These are phyloP conservation scores for Sphagnurus paluster DNA, from an alignment of 1,284 basidiomycete species.

Conservation along the genomic window DNA sequence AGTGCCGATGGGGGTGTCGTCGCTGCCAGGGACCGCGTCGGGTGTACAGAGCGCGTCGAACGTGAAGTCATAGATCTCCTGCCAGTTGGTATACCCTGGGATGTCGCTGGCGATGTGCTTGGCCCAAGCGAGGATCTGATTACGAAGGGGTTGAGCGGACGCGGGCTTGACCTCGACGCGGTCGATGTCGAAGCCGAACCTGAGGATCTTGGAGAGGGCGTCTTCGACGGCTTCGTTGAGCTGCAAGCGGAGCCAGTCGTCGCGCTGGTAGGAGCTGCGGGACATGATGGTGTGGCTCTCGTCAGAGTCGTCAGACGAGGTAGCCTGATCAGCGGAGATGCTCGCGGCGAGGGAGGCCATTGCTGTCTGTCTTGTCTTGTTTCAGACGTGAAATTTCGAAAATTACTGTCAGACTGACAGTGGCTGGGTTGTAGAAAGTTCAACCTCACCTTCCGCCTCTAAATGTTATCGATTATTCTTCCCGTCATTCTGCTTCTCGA, in stretches of 20 bases:
- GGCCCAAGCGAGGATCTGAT: not conserved
- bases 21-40: not conserved
- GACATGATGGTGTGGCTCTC: too few relatives aligned
- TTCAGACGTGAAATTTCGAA: too few relatives aligned
- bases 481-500: too few relatives aligned
- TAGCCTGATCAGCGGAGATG: too few relatives aligned
- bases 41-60: not conserved
- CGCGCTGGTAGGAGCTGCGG: not conserved
- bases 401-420: too few relatives aligned
- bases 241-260: not conserved
- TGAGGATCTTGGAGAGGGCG: slow-evolving; percentile 2
- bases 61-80: not conserved
- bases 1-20: slow-evolving; percentile 1
- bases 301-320: too few relatives aligned
- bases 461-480: too few relatives aligned
- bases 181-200: slow-evolving; percentile 2
- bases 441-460: too few relatives aligned
- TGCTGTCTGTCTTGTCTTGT: not conserved
- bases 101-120: slow-evolving; percentile 2
- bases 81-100: not conserved
- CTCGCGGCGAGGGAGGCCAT: not conserved
- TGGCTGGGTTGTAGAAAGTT: too few relatives aligned
- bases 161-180: not conserved
- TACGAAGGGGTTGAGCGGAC: not conserved
- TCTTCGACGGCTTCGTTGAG: slow-evolving; percentile 1